Base-by-base conservation (phyloP, 1,284 basidiomycete species). In the Macrocystidia cucumis region DNA sequence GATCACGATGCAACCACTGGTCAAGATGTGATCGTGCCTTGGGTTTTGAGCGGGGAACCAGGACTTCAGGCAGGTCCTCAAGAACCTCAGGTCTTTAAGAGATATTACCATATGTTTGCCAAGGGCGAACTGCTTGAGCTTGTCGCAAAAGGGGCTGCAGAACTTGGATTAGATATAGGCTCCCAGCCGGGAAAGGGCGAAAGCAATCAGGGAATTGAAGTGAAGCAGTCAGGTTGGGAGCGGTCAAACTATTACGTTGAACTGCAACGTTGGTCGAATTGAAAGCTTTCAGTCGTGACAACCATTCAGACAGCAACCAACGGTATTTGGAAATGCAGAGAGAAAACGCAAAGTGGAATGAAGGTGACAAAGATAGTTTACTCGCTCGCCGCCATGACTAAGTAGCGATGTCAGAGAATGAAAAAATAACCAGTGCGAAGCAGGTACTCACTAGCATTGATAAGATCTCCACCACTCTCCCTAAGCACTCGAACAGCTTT, bases 71-170 rank as follows among this genome's bases (percentile, higher is more conserved):
- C 29, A 16, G 7, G 14, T 8, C 24, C 42, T 17, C 31, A 35
- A 9, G 42, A 45, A 11, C 46, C 59, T 48, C 60, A 63, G 38
- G 68, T 86, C 4, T 87, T 78, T 60, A 77, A 91, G 51, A 73
- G 92, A 37, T 97, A 95, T 53, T 97, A 97, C 53, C 93, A 97
- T 54, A 84, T 97, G 69, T 97, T 96, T 51, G 71, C 78, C 0
- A 62, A 74, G 37, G 86, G 81, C 14, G 92, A 97, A 55, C 67
- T 97, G 34, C 50, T 54, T 14, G 59, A 55, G 6, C 67, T 95
- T 11, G 75, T 85, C 1, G 43, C 47, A 11, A 60, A 70, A 21
- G 89, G 90, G 0, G 83, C 83, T 3, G 38, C 48, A 16, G 69
- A 65, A 11, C 61, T 90, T 40, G 76, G 67, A 0, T 59, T 89